Conservation (phyloP, 805 yeast genomes). For the Saturnispora sekii region DNA sequence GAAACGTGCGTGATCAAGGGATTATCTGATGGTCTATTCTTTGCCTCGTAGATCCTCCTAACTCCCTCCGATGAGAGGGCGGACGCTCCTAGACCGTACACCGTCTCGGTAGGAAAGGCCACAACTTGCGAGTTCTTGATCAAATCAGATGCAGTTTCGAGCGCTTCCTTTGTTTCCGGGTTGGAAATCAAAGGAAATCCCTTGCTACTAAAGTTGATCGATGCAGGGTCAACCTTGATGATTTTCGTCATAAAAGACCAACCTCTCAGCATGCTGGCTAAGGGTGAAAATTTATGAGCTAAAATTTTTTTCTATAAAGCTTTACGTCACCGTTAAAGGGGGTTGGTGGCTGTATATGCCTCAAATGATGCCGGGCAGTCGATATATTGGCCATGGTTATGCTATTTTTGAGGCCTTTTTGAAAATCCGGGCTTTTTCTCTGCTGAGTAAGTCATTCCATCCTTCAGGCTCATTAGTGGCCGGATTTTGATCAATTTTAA, state of each 20-base stretch:
- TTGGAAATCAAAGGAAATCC: conserved; percentile 16
- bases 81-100: conserved; percentile 90
- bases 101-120: conserved; percentile 96
- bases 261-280: background rate
- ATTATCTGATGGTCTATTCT: conserved; percentile 91
- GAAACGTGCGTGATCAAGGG: conserved; percentile 89
- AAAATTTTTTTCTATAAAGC: no score
- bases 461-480: no score
- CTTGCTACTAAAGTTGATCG: conserved; percentile 39
- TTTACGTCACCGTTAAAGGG: no score
- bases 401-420: no score
- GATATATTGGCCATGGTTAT: no score
- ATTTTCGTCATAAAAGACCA: conserved; percentile 29
- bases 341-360: no score
- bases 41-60: conserved; percentile 69
- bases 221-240: conserved; percentile 43
- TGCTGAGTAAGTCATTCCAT: no score
- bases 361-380: no score
- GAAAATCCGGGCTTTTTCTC: no score
- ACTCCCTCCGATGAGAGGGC: conserved; percentile 70
- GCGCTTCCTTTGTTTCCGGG: conserved; percentile 36
- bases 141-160: conserved; percentile 50
- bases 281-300: background rate
- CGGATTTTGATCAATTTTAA: no score
- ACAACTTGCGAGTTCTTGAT: conserved; percentile 50